These are phyloP conservation scores for Aureococcus anophagefferens DNA, from an alignment of 108 stramenopile species.

Conservation along the genomic window DNA sequence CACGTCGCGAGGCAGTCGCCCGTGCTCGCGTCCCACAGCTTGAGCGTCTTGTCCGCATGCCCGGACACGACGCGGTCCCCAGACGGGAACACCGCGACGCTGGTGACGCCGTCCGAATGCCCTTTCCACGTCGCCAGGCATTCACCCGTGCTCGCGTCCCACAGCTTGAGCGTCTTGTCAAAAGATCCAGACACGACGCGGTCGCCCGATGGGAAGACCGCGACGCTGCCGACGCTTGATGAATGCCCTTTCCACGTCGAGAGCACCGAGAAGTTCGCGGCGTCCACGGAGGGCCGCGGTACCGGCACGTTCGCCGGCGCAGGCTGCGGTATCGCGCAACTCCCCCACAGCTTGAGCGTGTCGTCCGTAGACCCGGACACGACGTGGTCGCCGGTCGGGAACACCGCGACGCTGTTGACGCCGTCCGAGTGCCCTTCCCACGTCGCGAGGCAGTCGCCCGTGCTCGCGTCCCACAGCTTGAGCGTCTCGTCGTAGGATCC, in stretches of 20 bases:
- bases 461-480: neutral
- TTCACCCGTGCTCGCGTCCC: neutral
- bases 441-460: neutral
- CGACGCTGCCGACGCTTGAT: neutral
- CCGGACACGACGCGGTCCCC: conserved; percentile 69
- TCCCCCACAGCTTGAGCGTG: too few relatives aligned
- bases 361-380: too few relatives aligned
- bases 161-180: neutral
- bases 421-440: neutral
- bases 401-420: too few relatives aligned
- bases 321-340: too few relatives aligned
- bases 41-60: conserved; percentile 76
- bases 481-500: neutral
- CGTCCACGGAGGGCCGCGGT: too few relatives aligned
- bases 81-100: conserved; percentile 44
- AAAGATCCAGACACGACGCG: neutral
- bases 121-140: conserved; percentile 77
- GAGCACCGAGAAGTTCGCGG: too few relatives aligned
- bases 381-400: too few relatives aligned
- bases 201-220: neutral
- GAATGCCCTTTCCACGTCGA: too few relatives aligned
- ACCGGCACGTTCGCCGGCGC: too few relatives aligned
- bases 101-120: conserved; percentile 75
- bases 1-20: too few relatives aligned
- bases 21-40: too few relatives aligned